Evolutionary conservation across 441 rosid genomes (phyloP).

Genomic region (Populus hybrid): DNA sequence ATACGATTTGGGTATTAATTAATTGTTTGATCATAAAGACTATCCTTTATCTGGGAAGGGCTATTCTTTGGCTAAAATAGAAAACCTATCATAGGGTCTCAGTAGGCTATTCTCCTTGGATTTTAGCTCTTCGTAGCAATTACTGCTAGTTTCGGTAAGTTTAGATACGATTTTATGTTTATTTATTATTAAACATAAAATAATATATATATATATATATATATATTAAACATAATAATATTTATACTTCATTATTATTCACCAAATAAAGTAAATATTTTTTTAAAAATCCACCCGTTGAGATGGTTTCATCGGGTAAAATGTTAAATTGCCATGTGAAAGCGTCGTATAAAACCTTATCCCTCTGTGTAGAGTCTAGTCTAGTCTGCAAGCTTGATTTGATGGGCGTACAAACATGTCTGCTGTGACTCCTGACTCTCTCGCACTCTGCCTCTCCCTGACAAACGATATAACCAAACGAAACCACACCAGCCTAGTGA

Average conservation of each 20-base stretch:
- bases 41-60: not conserved
- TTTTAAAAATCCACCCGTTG: not conserved
- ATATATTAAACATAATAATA: too few species aligned
- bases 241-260: too few species aligned
- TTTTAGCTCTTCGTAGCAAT: too few species aligned
- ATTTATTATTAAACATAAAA: too few species aligned
- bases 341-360: too few species aligned
- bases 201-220: too few species aligned
- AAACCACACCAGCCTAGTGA: not conserved
- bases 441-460: conserved; percentile 23
- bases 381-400: conserved; percentile 27
- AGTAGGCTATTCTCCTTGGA: not conserved
- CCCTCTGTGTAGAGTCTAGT: too few species aligned
- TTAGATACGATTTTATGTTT: too few species aligned
- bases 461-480: conserved; percentile 45
- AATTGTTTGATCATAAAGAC: not conserved
- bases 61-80: not conserved
- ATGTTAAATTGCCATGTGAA: not conserved
- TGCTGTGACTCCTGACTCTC: conserved; percentile 6
- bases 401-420: conserved; percentile 38
- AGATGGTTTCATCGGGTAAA: too few species aligned
- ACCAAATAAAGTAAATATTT: too few species aligned
- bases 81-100: not conserved
- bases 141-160: too few species aligned
- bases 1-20: too few species aligned